These are phyloP conservation scores for Pseudocercospora vitis DNA, from an alignment of 2,329 filamentous ascomycete species.

Conservation along the genomic window DNA sequence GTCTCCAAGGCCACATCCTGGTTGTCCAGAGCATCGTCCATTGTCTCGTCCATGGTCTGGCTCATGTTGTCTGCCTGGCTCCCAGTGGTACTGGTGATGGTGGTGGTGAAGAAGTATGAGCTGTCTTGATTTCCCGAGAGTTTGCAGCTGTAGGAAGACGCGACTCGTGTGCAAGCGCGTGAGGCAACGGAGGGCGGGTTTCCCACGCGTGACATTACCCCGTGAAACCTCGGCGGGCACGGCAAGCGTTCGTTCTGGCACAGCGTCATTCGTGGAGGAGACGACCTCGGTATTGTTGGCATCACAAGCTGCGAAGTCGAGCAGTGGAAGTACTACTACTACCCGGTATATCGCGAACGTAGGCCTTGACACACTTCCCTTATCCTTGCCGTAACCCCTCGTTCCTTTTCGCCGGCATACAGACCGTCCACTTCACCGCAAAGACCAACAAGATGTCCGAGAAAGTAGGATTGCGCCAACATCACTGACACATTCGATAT, in stretches of 20 bases:
- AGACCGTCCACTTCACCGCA: neutral
- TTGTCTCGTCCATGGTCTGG: conserved; percentile 31
- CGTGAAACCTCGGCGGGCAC: neutral
- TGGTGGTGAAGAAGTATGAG: neutral
- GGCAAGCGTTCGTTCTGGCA: neutral
- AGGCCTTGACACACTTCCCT: neutral
- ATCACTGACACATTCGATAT: neutral
- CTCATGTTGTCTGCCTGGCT: neutral
- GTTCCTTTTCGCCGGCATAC: conserved; percentile 11
- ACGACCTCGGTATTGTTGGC: conserved; percentile 14
- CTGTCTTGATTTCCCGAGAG: too few relatives aligned
- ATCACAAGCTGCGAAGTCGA: conserved; percentile 9
- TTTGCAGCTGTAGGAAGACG: conserved; percentile 12
- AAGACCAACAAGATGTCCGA: conserved; percentile 17
- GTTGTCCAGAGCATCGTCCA: conserved; percentile 33
- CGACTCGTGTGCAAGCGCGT: neutral
- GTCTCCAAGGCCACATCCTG: conserved; percentile 39
- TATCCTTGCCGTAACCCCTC: conserved; percentile 13
- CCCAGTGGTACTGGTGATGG: neutral
- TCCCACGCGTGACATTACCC: neutral
- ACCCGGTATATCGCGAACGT: conserved; percentile 11
- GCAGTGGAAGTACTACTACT: neutral
- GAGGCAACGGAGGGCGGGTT: neutral
- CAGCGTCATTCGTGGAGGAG: neutral
- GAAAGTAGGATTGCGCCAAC: conserved; percentile 17